These are phyloP conservation scores for Xylariaceae sp. DNA, from an alignment of 2,329 filamentous ascomycete genomes.

Conservation along the genomic window DNA sequence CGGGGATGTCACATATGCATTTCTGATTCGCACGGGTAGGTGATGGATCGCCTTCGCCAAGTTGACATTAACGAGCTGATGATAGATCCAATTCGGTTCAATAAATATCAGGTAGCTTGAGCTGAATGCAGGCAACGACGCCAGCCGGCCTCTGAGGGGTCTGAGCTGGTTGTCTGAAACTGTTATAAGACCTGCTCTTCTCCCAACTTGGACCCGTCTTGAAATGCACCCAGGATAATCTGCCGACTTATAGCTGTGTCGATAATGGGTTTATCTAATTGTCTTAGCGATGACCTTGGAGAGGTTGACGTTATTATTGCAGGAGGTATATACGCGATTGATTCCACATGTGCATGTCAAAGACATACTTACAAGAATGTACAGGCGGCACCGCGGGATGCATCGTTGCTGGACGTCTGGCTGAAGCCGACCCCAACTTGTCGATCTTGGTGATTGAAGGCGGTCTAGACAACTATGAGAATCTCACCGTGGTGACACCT, in stretches of 20 bases:
- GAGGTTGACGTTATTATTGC: constrained; percentile 41
- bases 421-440: constrained; percentile 28
- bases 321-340: constrained; percentile 31
- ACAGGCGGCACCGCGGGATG: constrained; percentile 33
- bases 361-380: not conserved
- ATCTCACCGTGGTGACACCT: constrained; percentile 46
- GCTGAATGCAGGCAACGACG: too few species aligned
- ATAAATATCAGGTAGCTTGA: too few species aligned
- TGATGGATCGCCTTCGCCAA: too few species aligned
- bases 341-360: not conserved
- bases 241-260: not conserved
- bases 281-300: constrained; percentile 25
- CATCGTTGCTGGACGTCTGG: constrained; percentile 27
- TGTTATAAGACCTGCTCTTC: too few species aligned
- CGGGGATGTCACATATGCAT: too few species aligned
- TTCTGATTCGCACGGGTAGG: too few species aligned
- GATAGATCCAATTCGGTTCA: too few species aligned
- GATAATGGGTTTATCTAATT: constrained; percentile 36
- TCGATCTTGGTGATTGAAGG: constrained; percentile 33
- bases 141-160: too few species aligned
- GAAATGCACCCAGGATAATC: too few species aligned
- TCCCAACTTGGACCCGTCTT: too few species aligned
- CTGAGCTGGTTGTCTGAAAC: too few species aligned
- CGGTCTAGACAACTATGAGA: constrained; percentile 22
- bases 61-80: too few species aligned